These are phyloP conservation scores for Candida rishiriensis DNA, from an alignment of 805 yeast species.

Conservation along the genomic window DNA sequence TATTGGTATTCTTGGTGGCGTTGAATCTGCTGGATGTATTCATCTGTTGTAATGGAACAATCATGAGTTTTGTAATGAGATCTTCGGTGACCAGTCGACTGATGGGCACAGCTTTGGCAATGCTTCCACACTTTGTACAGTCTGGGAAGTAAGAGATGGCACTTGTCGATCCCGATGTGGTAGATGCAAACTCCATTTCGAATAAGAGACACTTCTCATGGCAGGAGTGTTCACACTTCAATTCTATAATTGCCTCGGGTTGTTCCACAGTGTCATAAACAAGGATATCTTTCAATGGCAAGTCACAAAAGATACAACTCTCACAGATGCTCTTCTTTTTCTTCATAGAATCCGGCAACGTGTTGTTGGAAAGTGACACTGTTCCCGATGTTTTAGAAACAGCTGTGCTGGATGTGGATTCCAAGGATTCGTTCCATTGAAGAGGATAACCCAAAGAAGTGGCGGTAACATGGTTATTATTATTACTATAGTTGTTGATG, in stretches of 20 bases:
- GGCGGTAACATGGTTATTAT: neutral
- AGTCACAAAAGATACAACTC: slow-evolving; percentile 41
- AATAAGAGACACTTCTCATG: slow-evolving; percentile 57
- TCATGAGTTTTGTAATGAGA: slow-evolving; percentile 15
- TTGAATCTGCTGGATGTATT: neutral
- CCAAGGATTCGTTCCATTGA: neutral
- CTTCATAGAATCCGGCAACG: no score
- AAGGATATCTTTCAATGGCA: slow-evolving; percentile 39
- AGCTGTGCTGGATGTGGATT: neutral
- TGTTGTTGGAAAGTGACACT: no score
- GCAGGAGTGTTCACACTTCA: slow-evolving; percentile 50
- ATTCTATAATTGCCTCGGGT: slow-evolving; percentile 37
- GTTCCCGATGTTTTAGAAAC: neutral
- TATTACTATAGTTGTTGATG: neutral
- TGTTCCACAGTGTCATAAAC: slow-evolving; percentile 33
- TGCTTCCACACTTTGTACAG: slow-evolving; percentile 21
- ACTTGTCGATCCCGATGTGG: slow-evolving; percentile 3
- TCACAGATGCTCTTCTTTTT: neutral
- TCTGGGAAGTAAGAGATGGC: slow-evolving; percentile 19
- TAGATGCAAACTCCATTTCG: slow-evolving; percentile 27
- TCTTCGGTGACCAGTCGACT: slow-evolving; percentile 14
- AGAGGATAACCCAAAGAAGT: no score
- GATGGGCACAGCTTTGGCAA: slow-evolving; percentile 20
- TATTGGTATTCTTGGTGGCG: neutral
- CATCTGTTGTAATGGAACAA: slow-evolving; percentile 2